Evolutionary conservation across 2,329 filamentous ascomycete genomes (phyloP).

Genomic region (Cercospora nicotianae): DNA sequence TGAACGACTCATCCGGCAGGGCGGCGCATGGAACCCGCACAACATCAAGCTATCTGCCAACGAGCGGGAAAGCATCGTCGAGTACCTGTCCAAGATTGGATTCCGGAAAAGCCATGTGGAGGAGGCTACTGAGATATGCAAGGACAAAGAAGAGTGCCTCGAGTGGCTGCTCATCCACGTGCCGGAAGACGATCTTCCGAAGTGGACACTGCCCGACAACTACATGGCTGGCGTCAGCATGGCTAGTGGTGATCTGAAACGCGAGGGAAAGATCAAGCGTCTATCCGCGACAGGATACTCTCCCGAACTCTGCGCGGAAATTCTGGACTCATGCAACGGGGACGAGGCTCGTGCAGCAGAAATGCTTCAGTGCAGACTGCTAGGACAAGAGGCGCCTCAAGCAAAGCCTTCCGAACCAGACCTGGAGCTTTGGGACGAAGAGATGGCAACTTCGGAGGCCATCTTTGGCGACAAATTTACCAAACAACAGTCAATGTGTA

Average conservation of each 20-base stretch:
- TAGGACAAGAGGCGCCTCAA: slow-evolving; percentile 41
- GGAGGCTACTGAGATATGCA: slow-evolving; percentile 83
- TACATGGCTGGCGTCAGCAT: slow-evolving; percentile 90
- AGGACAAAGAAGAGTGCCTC: slow-evolving; percentile 85
- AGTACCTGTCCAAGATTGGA: slow-evolving; percentile 73
- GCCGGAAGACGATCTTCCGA: slow-evolving; percentile 91
- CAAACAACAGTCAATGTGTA: slow-evolving; percentile 57
- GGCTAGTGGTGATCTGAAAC: slow-evolving; percentile 75
- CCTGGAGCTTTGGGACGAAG: slow-evolving; percentile 74
- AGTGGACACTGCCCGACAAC: slow-evolving; percentile 86
- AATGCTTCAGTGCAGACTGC: slow-evolving; percentile 69
- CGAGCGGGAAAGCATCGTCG: slow-evolving; percentile 62
- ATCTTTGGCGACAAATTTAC: slow-evolving; percentile 78
- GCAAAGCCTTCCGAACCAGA: slow-evolving; percentile 39
- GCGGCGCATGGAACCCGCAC: slow-evolving; percentile 85
- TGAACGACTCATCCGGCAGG: slow-evolving; percentile 73
- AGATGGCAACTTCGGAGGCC: slow-evolving; percentile 77
- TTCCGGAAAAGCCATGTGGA: slow-evolving; percentile 88
- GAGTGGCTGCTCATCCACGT: slow-evolving; percentile 98
- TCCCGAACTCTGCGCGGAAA: slow-evolving; percentile 74
- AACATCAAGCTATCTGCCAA: slow-evolving; percentile 62
- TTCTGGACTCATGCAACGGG: slow-evolving; percentile 67
- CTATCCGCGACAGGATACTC: slow-evolving; percentile 83
- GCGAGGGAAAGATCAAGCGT: slow-evolving; percentile 78
- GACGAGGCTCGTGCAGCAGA: slow-evolving; percentile 78